A percentile compares a stretch with the other conserved stretches of the same genome.
These are phyloP conservation scores for Litchi chinensis DNA, from an alignment of 345 rosid species.

Conservation along the genomic window DNA sequence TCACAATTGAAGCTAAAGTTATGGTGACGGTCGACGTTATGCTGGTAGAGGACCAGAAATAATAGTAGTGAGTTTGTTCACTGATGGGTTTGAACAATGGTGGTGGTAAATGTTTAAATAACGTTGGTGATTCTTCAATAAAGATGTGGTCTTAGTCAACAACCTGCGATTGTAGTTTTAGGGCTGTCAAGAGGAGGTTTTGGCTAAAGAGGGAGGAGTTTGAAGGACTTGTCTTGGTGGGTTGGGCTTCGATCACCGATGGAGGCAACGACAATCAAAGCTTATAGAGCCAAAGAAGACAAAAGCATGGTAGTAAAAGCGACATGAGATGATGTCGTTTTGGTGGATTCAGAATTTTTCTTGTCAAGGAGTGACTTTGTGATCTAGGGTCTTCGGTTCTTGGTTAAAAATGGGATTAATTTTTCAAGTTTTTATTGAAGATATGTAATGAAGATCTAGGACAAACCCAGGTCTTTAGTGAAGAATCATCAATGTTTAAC, in stretches of 20 bases:
- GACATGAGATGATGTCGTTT: slow-evolving; percentile 33
- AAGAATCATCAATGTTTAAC: no score
- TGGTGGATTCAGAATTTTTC: slow-evolving; percentile 13
- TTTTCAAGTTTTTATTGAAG: no score
- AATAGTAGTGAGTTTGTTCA: no score
- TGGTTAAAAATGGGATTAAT: slow-evolving; percentile 29
- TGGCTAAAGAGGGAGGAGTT: slow-evolving; percentile 48
- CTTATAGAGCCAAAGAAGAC: slow-evolving; percentile 50
- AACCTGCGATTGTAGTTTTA: slow-evolving; percentile 53
- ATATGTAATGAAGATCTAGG: no score
- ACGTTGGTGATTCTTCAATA: no score
- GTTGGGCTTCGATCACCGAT: slow-evolving; percentile 46
- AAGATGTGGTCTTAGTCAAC: slow-evolving; percentile 24
- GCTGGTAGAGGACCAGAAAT: no score
- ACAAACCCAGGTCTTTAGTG: no score
- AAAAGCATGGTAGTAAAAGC: slow-evolving; percentile 53
- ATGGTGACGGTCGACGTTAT: no score
- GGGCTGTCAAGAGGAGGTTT: slow-evolving; percentile 58
- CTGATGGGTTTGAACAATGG: no score
- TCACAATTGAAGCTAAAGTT: no score
- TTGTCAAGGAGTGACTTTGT: slow-evolving; percentile 28
- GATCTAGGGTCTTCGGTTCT: slow-evolving; percentile 17
- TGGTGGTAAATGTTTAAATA: no score
- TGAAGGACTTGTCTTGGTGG: slow-evolving; percentile 13
- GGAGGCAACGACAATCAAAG: slow-evolving; percentile 47